Conservation (phyloP, 2,329 filamentous ascomycete species). For the Coniochaeta ligniaria region DNA sequence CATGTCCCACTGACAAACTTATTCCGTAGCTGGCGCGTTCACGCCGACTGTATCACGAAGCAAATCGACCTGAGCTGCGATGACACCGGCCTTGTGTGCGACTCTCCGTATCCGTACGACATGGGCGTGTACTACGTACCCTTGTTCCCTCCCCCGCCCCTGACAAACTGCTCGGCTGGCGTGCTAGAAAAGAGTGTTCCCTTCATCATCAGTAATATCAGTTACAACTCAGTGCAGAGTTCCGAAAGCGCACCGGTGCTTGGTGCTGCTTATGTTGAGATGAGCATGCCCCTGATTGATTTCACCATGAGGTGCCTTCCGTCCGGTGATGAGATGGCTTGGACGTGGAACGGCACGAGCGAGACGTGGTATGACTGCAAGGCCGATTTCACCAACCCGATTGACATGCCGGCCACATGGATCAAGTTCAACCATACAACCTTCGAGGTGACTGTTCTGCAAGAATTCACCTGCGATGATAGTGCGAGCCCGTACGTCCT, state of each 20-base stretch:
- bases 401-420: slow-evolving; percentile 1
- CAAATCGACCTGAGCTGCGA: background rate
- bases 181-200: background rate
- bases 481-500: background rate
- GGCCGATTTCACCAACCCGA: slow-evolving; percentile 1
- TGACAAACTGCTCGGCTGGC: slow-evolving; percentile 2
- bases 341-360: background rate
- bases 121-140: slow-evolving; percentile 1
- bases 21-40: slow-evolving; percentile 1
- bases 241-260: background rate
- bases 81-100: background rate
- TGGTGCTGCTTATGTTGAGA: slow-evolving; percentile 1
- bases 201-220: slow-evolving; percentile 2
- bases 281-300: slow-evolving; percentile 3
- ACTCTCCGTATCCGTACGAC: slow-evolving; percentile 1
- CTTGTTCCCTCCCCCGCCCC: background rate
- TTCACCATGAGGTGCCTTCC: slow-evolving; percentile 3
- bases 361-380: slow-evolving; percentile 4
- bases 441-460: slow-evolving; percentile 1
- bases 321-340: slow-evolving; percentile 2
- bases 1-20: background rate
- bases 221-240: slow-evolving; percentile 3
- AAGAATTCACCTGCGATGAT: slow-evolving; percentile 2
- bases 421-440: slow-evolving; percentile 4
- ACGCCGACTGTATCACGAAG: background rate